Base-by-base conservation (phyloP, 2,329 filamentous ascomycete genomes). In the Myrmaecium sp. region DNA sequence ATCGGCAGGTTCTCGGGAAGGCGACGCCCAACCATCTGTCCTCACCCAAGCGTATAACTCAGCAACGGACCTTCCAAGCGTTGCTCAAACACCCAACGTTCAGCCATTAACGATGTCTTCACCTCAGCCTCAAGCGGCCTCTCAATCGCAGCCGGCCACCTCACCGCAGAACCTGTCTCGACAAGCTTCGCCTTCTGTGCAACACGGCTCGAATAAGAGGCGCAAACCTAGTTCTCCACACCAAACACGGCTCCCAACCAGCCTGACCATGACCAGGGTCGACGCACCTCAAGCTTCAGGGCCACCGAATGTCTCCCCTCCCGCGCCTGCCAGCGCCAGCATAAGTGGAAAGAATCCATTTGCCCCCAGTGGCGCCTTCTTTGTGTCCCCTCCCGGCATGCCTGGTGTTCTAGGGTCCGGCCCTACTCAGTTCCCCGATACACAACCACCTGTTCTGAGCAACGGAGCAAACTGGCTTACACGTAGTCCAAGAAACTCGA, bases 181-280 rank as follows among this genome's bases (percentile, higher is more conserved):
- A 23, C 77, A 81, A 37, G 65, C 69, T 4, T 89, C 82, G 1
- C 79, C 81, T 1, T 65, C 54, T 25, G 68, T 63, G 9, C 63
- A 71, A 27, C 55, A 62, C 17, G 76, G 71, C 1, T 77, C 77
- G 2, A 65, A 69, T 22, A 93, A 91, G 60, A 83, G 83, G 54
- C 68, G 83, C 35, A 93, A 92, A 50, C 72, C 75, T 5, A 83
- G 64, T 21, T 66, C 69, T 10, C 31, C 37, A 2, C 32, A 25
- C 10, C 33, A 33, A 22, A 50, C 59, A 17, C 80, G 80, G 47
- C 57, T 91, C 9, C 78, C 81, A 1, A 71, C 66, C 11, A 73
- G 69, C 10, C 53, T 92, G 38, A 67, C 74, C 5, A 92, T 93
- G 83, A 92, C 83, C 2, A 71, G 71, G 29, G 59, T 89, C 18